Evolutionary conservation across 2,329 filamentous ascomycete species (phyloP), one percentile per base, ranked within the genome.

Genomic region (Hypoxylon sp.): DNA sequence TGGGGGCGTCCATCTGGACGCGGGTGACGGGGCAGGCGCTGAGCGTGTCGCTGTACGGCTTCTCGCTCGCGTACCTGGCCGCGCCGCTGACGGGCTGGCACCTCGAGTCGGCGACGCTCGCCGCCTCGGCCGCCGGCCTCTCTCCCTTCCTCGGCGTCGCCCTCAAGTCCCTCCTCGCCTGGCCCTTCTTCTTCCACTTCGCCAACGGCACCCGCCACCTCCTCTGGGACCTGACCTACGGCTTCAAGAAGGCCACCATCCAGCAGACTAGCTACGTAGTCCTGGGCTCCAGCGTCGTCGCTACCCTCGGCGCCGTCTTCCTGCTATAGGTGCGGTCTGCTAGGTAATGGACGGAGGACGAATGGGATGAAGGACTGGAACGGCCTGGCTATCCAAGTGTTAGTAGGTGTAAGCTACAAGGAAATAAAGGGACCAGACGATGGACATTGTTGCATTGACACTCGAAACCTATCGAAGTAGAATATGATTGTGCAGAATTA

Each of bases 1-100:
- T 91, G 76, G 82, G 83, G 67, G 88, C 87, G 68, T 86, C 81
- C 55, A 82, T 83, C 66, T 83, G 91, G 77, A 90, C 92, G 80
- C 92, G 93, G 71, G 86, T 97, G 79, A 94, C 91, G n/a, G 93
- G 91, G 70, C 78, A 83, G 72, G 76, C 82, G 58, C 83, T 96
- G 66, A 88, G 87, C 58, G 90, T 88, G 64, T 77, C 81, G 46
- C 82, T 96, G 63, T 97, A 97, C 83, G 76, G 86, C 73, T 97
- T 91, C 81, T 87, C 89, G 63, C 77, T 87, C 65, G 85, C 88
- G 51, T 97, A 97, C 82, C 88, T 97, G 60, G 84, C 84, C 64
- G 88, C 92, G 0, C 93, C 93, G 4, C 77, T 89, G 38, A 76
- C 91, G 51, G 93, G 84, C 66, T 81, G 80, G 76, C 84, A 87